Evolutionary conservation across 192 early-diverging fungal species (phyloP).

Genomic region (Dissophora globulifera): DNA sequence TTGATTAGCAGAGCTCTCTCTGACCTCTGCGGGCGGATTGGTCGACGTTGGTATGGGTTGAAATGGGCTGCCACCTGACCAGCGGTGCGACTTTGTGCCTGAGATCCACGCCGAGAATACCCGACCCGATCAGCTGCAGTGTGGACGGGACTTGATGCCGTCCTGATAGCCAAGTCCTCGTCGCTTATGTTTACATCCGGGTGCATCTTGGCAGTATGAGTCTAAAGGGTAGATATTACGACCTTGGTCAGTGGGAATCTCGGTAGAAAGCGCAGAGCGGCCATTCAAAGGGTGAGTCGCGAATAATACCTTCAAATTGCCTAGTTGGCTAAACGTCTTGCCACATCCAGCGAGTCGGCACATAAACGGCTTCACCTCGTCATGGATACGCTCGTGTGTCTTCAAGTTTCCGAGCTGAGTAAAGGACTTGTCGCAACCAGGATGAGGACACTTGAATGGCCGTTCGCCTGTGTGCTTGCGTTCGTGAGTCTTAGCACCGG

Average conservation of each 20-base stretch:
- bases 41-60: slow-evolving; percentile 45
- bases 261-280: too few species aligned
- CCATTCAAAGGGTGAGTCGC: neutral
- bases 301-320: slow-evolving; percentile 66
- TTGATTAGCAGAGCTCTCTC: slow-evolving; percentile 15
- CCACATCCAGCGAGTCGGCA: slow-evolving; percentile 73
- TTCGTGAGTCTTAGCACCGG: slow-evolving; percentile 31
- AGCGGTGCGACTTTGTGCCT: too few species aligned
- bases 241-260: too few species aligned
- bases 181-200: slow-evolving; percentile 40
- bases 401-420: slow-evolving; percentile 79
- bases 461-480: slow-evolving; percentile 40
- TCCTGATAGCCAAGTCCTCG: slow-evolving; percentile 25
- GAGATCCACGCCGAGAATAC: neutral
- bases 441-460: slow-evolving; percentile 61
- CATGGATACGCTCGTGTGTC: slow-evolving; percentile 85
- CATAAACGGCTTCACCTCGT: slow-evolving; percentile 78
- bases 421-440: slow-evolving; percentile 77
- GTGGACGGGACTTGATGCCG: neutral
- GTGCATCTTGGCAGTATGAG: slow-evolving; percentile 51
- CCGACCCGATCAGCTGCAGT: neutral
- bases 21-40: slow-evolving; percentile 27
- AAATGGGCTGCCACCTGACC: slow-evolving; percentile 33
- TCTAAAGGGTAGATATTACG: too few species aligned
- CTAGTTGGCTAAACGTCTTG: slow-evolving; percentile 81